Evolutionary conservation across 2,329 filamentous ascomycete genomes (phyloP), one percentile per base, ranked within the genome.

Genomic region (Phialemonium atrogriseum): DNA sequence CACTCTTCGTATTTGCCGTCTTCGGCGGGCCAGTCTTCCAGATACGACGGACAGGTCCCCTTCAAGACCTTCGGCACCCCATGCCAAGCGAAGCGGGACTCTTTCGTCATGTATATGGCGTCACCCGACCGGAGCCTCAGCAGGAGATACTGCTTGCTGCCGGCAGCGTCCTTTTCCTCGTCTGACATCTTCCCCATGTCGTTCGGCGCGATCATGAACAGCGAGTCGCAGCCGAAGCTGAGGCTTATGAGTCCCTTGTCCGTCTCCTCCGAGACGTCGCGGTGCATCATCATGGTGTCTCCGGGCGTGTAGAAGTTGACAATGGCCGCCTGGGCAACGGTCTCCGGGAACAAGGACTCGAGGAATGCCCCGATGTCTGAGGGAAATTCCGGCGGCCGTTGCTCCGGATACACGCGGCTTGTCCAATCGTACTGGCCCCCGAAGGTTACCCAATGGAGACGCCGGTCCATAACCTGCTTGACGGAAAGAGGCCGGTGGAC

Each of bases 401-500:
- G 66, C 8, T 64, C 54, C 0, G 88, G 87, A 50, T 96, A 96
- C 10, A 74, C 62, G 43, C 94, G 88, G 35, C 76, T 73, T 0
- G 87, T 93, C 91, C 89, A 96, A 60, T 96, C 84, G 55, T 96
- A 96, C 55, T 96, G 91, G 0, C 87, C 89, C 30, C 91, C 91
- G 3, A 98, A 72, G 0, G 89, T 96, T 24, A 93, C 74, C 91
- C 91, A 98, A 44, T 89, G 85, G 15, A 96, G 70, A 39, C 84
- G 88, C 40, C 80, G 82, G 35, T 79, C 73, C 25, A 96, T 66
- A 18, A 89, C 74, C 48, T 80, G 78, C 29, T 72, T 64, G 32
- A 83, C 64, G 3, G 73, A 70, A 8, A 95, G 63, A 3, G 84
- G 69, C 38, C 80, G 84, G 58, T 95, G 88, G n/a, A 87, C 58